Conservation (phyloP, 345 rosid genomes). For the Brassica incana region DNA sequence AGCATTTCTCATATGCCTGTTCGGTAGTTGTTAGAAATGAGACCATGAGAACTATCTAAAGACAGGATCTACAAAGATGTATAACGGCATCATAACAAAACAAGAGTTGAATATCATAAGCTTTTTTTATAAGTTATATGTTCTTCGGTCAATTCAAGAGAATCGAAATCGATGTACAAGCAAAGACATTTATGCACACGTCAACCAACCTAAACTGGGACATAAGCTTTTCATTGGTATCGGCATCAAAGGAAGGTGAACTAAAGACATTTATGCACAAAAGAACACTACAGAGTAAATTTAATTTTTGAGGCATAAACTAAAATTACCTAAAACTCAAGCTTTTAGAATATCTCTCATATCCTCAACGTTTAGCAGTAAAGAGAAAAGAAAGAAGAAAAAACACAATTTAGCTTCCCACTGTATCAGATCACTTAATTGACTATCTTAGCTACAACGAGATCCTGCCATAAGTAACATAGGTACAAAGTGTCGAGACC, state of each 20-base stretch:
- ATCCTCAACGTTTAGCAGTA: not conserved
- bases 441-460: slow-evolving; percentile 5
- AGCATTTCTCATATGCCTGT: slow-evolving; percentile 95
- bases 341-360: not conserved
- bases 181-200: not conserved
- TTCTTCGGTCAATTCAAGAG: slow-evolving; percentile 4
- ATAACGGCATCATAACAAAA: not conserved
- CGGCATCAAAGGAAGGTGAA: not conserved
- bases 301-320: not conserved
- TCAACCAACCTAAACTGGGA: not conserved
- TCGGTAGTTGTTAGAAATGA: slow-evolving; percentile 17
- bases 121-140: not conserved
- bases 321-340: not conserved
- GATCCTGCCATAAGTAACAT: not conserved
- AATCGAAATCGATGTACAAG: not conserved
- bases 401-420: not conserved
- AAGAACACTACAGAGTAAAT: not conserved
- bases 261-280: slow-evolving; percentile 11
- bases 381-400: not conserved
- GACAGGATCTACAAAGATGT: not conserved
- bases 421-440: slow-evolving; percentile 1
- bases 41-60: slow-evolving; percentile 4
- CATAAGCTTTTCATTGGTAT: not conserved
- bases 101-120: not conserved
- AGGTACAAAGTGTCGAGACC: not conserved